Percentiles rank a stretch among this genome's conserved stretches.
Evolutionary conservation across 2,329 filamentous ascomycete species (phyloP).

Genomic region (Rhexocercosporidium sp.): DNA sequence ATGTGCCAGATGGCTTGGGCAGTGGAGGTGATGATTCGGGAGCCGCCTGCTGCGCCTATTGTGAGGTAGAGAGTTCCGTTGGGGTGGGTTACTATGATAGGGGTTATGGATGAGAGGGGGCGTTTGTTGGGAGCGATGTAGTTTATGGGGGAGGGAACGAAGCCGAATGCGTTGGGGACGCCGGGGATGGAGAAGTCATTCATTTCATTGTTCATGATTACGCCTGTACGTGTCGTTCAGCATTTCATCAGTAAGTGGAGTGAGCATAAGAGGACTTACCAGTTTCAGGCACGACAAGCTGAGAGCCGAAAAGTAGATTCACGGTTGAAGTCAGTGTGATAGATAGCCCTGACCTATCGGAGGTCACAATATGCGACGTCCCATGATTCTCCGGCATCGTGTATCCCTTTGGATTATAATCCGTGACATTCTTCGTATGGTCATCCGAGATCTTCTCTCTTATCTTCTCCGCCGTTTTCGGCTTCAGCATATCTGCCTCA

Average conservation of each 20-base stretch:
- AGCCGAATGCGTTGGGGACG: conserved; percentile 81
- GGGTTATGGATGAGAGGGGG: conserved; percentile 81
- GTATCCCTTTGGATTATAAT: conserved; percentile 73
- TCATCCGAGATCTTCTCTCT: conserved; percentile 73
- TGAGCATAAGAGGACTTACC: conserved; percentile 55
- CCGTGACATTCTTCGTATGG: conserved; percentile 71
- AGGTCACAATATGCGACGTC: conserved; percentile 74
- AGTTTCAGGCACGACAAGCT: conserved; percentile 78
- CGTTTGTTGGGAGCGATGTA: conserved; percentile 82
- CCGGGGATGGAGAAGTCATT: conserved; percentile 88
- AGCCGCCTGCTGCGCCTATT: conserved; percentile 80
- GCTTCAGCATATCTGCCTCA: conserved; percentile 71
- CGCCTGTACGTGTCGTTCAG: conserved; percentile 23
- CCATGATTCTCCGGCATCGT: conserved; percentile 74
- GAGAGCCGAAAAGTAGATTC: conserved; percentile 84
- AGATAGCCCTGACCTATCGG: conserved; percentile 75
- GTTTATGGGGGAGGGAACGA: conserved; percentile 79
- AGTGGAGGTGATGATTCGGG: conserved; percentile 81
- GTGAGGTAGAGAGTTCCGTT: conserved; percentile 70
- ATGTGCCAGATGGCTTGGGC: conserved; percentile 76
- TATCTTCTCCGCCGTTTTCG: conserved; percentile 62
- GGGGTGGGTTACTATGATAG: conserved; percentile 73
- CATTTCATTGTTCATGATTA: conserved; percentile 62
- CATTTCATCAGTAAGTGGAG: background rate
- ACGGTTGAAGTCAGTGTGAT: conserved; percentile 86